Evolutionary conservation across 2,329 filamentous ascomycete species (phyloP), one percentile per base, ranked within the genome.

Genomic region (Pseudofabraea citricarpa): DNA sequence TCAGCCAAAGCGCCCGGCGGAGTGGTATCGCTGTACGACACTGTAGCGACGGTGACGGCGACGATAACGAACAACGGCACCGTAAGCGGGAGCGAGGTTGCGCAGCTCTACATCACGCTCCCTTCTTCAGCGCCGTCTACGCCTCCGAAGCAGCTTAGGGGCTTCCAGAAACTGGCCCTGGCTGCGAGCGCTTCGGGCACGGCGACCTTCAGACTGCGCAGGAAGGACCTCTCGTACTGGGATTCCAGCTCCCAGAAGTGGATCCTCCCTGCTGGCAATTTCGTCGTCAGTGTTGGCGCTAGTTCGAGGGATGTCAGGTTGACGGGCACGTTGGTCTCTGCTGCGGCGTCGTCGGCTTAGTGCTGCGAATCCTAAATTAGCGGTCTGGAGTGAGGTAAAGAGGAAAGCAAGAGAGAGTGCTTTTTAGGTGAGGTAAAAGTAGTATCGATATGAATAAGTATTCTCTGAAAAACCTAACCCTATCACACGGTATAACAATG

Each of bases 221-320:
- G 75, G 42, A 72, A 80, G 37, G 81, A 85, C 51, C 55, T 85
- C 41, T 81, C 79, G 48, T 69, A 79, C 2, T 85, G 81, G 81
- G 77, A 85, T 55, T 74, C 79, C 2, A 64, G 60, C 0, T 61
- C 62, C 16, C 79, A 84, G 63, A 66, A 73, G 44, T 85, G 81
- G 81, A 63, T 66, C 8, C 44, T 78, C 6, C 66, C 46, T 4
- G n/a, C 38, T 10, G 51, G 51, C 6, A 32, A 46, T 6, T 38
- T 52, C 10, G 32, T 19, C 6, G 13, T 52, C 4, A 36, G 21
- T 20, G 19, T 49, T 3, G 51, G 47, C 4, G 48, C 54, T 15
- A 55, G 51, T 26, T 48, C 44, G 2, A 43, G 41, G 5, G 51
- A 53, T 39, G 22, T 52, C 13, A 39, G 19, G 27, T 12, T 21